These are phyloP conservation scores for Thyridium curvatum DNA, from an alignment of 2,329 filamentous ascomycete genomes.

Conservation along the genomic window DNA sequence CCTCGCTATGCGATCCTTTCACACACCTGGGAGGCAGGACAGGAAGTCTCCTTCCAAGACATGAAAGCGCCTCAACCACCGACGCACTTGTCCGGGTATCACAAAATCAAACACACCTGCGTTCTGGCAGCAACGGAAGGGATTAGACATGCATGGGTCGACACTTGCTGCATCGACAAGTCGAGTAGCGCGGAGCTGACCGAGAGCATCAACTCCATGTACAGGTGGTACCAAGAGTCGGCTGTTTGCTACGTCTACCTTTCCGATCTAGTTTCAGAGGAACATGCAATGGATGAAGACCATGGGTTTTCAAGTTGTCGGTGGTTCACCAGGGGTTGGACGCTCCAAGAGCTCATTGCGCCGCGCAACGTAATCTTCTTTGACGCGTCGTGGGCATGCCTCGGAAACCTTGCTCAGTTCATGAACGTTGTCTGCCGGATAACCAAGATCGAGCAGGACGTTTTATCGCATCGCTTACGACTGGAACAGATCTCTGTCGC, in stretches of 20 bases:
- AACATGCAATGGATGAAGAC: not conserved
- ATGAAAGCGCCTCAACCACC: constrained; percentile 13
- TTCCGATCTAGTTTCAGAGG: constrained; percentile 5
- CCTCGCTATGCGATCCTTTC: constrained; percentile 10
- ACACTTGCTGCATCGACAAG: constrained; percentile 14
- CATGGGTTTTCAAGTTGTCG: constrained; percentile 1
- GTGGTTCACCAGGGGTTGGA: constrained; percentile 12
- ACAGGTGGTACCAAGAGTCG: constrained; percentile 9
- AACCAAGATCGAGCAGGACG: too few relatives aligned
- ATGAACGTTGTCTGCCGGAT: too few relatives aligned
- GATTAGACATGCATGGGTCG: constrained; percentile 7
- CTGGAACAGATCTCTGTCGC: constrained; percentile 2
- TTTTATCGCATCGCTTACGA: too few relatives aligned
- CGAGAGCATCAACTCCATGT: constrained; percentile 13
- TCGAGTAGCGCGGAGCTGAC: constrained; percentile 10
- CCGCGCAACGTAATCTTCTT: constrained; percentile 21
- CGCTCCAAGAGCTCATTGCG: constrained; percentile 14
- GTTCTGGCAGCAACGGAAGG: not conserved
- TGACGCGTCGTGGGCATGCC: constrained; percentile 6
- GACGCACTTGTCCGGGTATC: constrained; percentile 1
- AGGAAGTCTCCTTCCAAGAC: constrained; percentile 12
- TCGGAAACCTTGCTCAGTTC: constrained; percentile 15
- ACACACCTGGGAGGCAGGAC: constrained; percentile 10
- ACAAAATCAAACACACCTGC: constrained; percentile 5
- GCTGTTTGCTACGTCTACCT: constrained; percentile 8